These are phyloP conservation scores for Maudiozyma serrabonitensis DNA, from an alignment of 805 yeast genomes.

Conservation along the genomic window DNA sequence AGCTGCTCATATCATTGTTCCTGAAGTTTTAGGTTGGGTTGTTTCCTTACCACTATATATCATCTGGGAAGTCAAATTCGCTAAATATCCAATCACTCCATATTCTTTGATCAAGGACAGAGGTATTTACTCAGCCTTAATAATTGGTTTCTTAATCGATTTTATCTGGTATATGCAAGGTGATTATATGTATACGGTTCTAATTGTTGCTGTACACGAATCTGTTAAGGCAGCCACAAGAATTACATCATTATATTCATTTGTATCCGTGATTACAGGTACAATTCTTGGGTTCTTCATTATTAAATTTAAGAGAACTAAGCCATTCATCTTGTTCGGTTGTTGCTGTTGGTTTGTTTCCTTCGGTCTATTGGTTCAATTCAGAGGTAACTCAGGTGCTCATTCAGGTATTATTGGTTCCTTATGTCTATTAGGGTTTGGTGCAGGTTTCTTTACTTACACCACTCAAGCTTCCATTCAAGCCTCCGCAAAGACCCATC, in stretches of 20 bases:
- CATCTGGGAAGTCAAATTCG: constrained; percentile 46
- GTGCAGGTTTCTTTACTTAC: constrained; percentile 65
- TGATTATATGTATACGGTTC: constrained; percentile 53
- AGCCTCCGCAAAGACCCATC: constrained; percentile 46
- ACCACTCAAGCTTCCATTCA: constrained; percentile 55
- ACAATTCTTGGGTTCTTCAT: constrained; percentile 44
- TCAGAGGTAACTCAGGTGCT: constrained; percentile 44
- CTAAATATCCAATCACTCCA: constrained; percentile 51
- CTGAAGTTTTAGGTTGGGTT: constrained; percentile 47
- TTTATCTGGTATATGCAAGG: constrained; percentile 58
- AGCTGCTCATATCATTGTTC: constrained; percentile 49
- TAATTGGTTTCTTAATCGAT: constrained; percentile 46
- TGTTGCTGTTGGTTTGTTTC: constrained; percentile 47
- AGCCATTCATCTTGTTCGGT: constrained; percentile 53
- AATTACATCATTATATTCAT: constrained; percentile 51
- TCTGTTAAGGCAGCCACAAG: constrained; percentile 54
- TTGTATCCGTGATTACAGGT: constrained; percentile 56
- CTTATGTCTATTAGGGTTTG: constrained; percentile 55
- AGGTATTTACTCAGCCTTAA: constrained; percentile 55
- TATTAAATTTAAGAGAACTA: constrained; percentile 42
- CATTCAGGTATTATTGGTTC: constrained; percentile 57
- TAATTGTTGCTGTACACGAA: constrained; percentile 49
- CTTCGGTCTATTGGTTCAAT: constrained; percentile 48
- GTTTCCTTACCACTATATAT: constrained; percentile 43
- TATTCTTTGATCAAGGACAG: constrained; percentile 45